Conservation (phyloP, 139 green algal species). For the Chlorella sp. region DNA sequence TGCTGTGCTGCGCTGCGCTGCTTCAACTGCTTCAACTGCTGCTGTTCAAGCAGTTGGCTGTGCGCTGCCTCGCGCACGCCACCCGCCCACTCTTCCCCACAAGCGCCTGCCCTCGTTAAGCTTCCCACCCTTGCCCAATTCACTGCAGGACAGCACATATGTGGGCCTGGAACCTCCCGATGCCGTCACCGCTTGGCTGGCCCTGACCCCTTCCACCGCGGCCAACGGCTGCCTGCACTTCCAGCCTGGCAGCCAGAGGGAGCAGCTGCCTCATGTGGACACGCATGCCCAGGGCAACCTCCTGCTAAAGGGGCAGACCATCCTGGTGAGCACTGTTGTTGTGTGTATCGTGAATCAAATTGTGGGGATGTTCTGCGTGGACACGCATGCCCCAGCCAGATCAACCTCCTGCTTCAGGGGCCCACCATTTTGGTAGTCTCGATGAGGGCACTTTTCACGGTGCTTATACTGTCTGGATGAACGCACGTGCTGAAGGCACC, state of each 20-base stretch:
- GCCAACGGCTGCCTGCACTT: slow-evolving; percentile 34
- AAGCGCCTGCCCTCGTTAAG: background rate
- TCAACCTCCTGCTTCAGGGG: too few species aligned
- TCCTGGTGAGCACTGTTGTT: background rate
- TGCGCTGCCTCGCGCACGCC: too few species aligned
- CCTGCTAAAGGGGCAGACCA: slow-evolving; percentile 37
- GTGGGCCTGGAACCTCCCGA: slow-evolving; percentile 14
- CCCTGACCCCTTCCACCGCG: slow-evolving; percentile 10
- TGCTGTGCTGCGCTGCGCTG: background rate
- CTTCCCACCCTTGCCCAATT: background rate
- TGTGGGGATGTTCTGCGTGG: background rate
- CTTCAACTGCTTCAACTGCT: too few species aligned
- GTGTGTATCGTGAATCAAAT: background rate
- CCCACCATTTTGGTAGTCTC: too few species aligned
- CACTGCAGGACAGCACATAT: slow-evolving; percentile 32
- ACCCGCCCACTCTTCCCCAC: background rate
- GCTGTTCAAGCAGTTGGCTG: too few species aligned
- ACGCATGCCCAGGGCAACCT: slow-evolving; percentile 24
- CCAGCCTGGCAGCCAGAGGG: slow-evolving; percentile 1
- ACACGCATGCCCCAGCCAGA: too few species aligned
- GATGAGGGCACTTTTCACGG: too few species aligned
- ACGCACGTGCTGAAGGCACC: too few species aligned
- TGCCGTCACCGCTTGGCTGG: slow-evolving; percentile 33
- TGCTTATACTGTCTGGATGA: too few species aligned
- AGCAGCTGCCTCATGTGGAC: slow-evolving; percentile 34